Conservation (phyloP, 805 yeast genomes). For the Kluyveromyces dobzhanskii region DNA sequence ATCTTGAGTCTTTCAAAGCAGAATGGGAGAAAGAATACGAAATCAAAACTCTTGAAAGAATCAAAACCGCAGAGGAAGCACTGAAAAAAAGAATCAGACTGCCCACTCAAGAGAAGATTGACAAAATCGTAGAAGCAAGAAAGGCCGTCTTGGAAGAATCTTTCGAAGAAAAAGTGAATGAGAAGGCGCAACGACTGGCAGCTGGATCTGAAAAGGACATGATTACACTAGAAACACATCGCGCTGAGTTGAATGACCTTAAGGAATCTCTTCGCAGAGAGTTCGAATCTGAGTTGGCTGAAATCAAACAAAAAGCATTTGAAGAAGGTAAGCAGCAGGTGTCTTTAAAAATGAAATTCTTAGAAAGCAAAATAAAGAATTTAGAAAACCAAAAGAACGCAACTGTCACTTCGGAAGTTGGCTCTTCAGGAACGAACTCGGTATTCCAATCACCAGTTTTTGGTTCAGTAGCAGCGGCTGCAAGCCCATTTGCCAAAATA, state of each 20-base stretch:
- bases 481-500: conserved; percentile 2
- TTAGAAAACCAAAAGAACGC: conserved; percentile 21
- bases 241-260: conserved; percentile 18
- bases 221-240: conserved; percentile 4
- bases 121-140: conserved; percentile 42
- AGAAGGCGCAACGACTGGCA: conserved; percentile 9
- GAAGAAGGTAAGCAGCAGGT: conserved; percentile 29
- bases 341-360: conserved; percentile 23
- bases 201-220: conserved; percentile 6
- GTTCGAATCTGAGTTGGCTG: conserved; percentile 12
- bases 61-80: conserved; percentile 36
- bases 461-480: neutral
- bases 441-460: conserved; percentile 1
- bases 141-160: conserved; percentile 21
- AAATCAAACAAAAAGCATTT: conserved; percentile 21
- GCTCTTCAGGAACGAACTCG: conserved; percentile 11
- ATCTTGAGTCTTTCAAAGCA: conserved; percentile 15
- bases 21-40: conserved; percentile 34
- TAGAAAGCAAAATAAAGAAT: conserved; percentile 24
- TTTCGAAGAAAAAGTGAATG: conserved; percentile 14
- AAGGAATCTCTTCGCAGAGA: conserved; percentile 14
- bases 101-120: conserved; percentile 44
- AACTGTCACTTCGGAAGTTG: conserved; percentile 11
- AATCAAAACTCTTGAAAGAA: conserved; percentile 23
- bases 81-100: conserved; percentile 42